Conservation (phyloP, 1,284 basidiomycete genomes). For the Omphalotus olearius region DNA sequence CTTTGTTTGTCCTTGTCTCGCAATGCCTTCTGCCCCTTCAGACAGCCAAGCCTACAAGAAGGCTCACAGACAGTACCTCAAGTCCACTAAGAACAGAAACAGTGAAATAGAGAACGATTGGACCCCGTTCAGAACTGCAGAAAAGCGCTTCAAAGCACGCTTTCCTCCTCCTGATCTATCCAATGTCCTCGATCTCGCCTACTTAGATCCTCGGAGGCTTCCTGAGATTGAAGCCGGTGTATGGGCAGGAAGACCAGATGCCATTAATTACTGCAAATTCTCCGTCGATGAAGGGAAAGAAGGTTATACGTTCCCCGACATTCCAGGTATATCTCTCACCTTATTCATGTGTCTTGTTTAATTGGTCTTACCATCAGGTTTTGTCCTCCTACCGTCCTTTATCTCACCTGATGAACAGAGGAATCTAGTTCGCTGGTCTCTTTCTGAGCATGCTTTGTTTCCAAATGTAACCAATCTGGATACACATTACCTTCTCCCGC, state of each 20-base stretch:
- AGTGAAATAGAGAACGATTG: slow-evolving; percentile 44
- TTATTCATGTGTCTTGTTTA: slow-evolving; percentile 19
- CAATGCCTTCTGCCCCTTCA: slow-evolving; percentile 6
- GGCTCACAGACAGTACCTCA: slow-evolving; percentile 52
- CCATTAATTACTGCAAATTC: slow-evolving; percentile 32
- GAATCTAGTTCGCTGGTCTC: slow-evolving; percentile 62
- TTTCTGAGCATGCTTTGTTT: slow-evolving; percentile 66
- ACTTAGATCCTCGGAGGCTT: slow-evolving; percentile 33
- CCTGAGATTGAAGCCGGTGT: slow-evolving; percentile 38
- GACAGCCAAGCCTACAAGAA: slow-evolving; percentile 60
- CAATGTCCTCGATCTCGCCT: slow-evolving; percentile 60
- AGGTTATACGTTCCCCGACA: slow-evolving; percentile 47
- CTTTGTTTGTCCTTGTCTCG: slow-evolving; percentile 1
- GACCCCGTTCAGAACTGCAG: slow-evolving; percentile 69
- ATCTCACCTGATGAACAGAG: slow-evolving; percentile 59
- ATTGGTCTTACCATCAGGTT: slow-evolving; percentile 46
- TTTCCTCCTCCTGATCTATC: slow-evolving; percentile 74
- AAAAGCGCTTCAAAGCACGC: slow-evolving; percentile 72
- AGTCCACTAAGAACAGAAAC: slow-evolving; percentile 53
- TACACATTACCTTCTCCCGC: slow-evolving; percentile 75
- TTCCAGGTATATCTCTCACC: slow-evolving; percentile 41
- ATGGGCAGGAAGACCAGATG: slow-evolving; percentile 44
- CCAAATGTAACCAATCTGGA: slow-evolving; percentile 89
- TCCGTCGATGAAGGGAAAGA: slow-evolving; percentile 20
- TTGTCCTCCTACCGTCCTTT: slow-evolving; percentile 77